Evolutionary conservation across 768 basidiomycete genomes (phyloP).

Genomic region (Lepiota venenata): DNA sequence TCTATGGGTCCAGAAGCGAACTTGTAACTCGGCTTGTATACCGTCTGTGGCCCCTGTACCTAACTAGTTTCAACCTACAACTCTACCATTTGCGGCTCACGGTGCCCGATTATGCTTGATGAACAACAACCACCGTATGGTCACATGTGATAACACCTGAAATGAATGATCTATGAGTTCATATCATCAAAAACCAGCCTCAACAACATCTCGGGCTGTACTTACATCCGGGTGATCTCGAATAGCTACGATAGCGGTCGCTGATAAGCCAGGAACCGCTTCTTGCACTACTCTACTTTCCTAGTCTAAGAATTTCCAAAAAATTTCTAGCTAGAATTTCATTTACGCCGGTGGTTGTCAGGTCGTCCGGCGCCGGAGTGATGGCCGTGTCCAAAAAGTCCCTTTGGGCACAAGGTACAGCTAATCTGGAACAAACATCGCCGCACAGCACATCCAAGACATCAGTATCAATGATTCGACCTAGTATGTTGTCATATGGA

Average conservation of each 20-base stretch:
- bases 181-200: too few relatives aligned
- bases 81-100: slow-evolving; percentile 13
- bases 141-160: background rate
- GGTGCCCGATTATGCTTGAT: slow-evolving; percentile 17
- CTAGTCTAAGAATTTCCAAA: background rate
- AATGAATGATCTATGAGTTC: background rate
- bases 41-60: slow-evolving; percentile 25
- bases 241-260: background rate
- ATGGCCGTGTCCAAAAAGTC: too few relatives aligned
- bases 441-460: slow-evolving; percentile 2
- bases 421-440: background rate
- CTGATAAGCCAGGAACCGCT: background rate
- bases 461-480: background rate
- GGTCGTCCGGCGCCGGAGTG: background rate
- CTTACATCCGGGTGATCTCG: background rate
- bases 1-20: slow-evolving; percentile 21
- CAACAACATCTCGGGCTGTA: background rate
- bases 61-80: slow-evolving; percentile 28
- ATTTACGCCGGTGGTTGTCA: background rate
- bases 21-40: slow-evolving; percentile 25
- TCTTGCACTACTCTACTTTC: background rate
- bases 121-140: slow-evolving; percentile 15
- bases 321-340: too few relatives aligned
- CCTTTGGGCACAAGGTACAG: slow-evolving; percentile 3
- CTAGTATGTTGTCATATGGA: too few relatives aligned